Evolutionary conservation across 2,329 filamentous ascomycete species (phyloP), one percentile per base, ranked within the genome.

Genomic region (Diaporthe citri): DNA sequence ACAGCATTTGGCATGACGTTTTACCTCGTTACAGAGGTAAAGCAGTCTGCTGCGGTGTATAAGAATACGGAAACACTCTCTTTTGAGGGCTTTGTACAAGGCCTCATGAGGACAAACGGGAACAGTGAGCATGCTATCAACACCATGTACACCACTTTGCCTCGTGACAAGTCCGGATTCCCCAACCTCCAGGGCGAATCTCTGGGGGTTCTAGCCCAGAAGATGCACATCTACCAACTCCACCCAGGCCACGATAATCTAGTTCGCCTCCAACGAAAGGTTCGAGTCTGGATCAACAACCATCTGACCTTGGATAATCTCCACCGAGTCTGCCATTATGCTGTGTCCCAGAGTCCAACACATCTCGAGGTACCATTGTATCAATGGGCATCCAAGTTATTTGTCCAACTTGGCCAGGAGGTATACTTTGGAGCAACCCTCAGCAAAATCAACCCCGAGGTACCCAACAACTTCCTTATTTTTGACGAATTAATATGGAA

Each of bases 401-500:
- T 80, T 31, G 62, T 78, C 25, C 74, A 64, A 12, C 34, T 74
- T 1, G 77, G 79, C 0, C 72, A 79, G 60, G n/a, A 73, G 20
- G 76, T 74, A 17, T 81, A 80, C 71, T 81, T 81, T 71, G 80
- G 80, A 2, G 62, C 77, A 1, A n/a, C 55, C 4, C 76, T 82
- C 1, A 39, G 5, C 34, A 13, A 71, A 25, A 74, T 81, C 17
- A 76, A 80, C 36, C 78, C 78, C 0, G 31, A 36, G 0, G 60
- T 77, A 3, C 36, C 79, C 0, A 46, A 73, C 0, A 57, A 74
- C 17, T 81, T 78, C 71, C 13, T 80, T 3, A 66, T 48, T 2
- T 81, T 80, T 43, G 80, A 81, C 59, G 78, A 81, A 57, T 56
- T 80, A 2, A 77, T 74, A 66, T 82, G 78, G 78, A 72, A 82